Base-by-base conservation (phyloP, 2,329 filamentous ascomycete species). In the Aspergillus quadrilineatus region DNA sequence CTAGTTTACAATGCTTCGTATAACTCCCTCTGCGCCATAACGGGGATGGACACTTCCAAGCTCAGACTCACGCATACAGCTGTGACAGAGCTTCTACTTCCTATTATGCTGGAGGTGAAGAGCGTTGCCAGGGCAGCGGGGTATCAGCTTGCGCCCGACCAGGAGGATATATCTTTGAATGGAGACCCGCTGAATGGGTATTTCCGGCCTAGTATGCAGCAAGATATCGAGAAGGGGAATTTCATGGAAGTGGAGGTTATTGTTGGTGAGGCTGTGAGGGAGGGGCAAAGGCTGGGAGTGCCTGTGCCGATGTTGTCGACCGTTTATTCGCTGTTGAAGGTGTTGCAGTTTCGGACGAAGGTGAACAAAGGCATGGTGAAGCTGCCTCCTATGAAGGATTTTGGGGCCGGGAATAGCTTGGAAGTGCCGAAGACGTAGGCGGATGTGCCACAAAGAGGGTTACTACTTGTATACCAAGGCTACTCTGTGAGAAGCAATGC, bases 11-110 rank as follows among this genome's bases (percentile, higher is more conserved):
- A 79, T 58, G 77, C 81, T 0, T 78, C 75, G 26, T 75, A 81
- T 62, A 85, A 85, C 61, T 75, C 82, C 0, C 77, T 84, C 22
- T 80, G 77, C 41, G 77, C 82, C 0, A 73, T 85, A 26, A 75
- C 79, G 0, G 73, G 75, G 2, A 69, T 84, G 58, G 82, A 85
- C 62, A 80, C 80, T 0, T 74, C 76, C 2, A 71, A 79, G 10
- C 75, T 86, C 48, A 75, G 79, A 26, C 70, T 82, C 39, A 70
- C 73, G 12, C 74, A 73, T 30, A 71, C 57, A 28, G 60, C 74
- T 1, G 67, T 84, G 4, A 75, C 80, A 14, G 75, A 74, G 2
- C 63, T 85, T 34, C 74, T 85, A 3, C 61, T 69, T 15, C 83
- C 82, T 3, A 78, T 79, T 0, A 85, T 86, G 81, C 41, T 43